These are phyloP conservation scores for Annona squamosa DNA, from an alignment of 164 flowering plant species.

Conservation along the genomic window DNA sequence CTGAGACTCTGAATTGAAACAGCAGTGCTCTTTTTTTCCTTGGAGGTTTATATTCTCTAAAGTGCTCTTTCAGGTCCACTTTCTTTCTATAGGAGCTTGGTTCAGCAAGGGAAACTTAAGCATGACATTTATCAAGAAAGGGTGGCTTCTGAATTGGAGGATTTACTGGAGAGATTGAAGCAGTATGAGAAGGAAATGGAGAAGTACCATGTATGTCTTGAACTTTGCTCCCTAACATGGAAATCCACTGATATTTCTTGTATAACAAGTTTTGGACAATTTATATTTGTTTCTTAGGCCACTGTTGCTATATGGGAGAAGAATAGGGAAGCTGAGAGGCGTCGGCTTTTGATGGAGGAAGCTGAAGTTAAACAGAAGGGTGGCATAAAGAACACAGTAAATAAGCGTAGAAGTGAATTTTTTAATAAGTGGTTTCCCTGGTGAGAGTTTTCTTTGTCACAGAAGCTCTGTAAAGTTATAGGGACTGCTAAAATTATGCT, in stretches of 20 bases:
- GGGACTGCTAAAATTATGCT: background rate
- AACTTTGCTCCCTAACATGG: background rate
- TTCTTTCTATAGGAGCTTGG: constrained; percentile 44
- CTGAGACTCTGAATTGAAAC: background rate
- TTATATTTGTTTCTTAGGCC: constrained; percentile 25
- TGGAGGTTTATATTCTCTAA: background rate
- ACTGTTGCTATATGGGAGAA: constrained; percentile 68
- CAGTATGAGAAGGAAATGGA: constrained; percentile 86
- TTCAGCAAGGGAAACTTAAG: constrained; percentile 67
- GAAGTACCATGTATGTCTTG: constrained; percentile 57
- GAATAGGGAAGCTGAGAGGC: constrained; percentile 57
- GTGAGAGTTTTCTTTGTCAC: constrained; percentile 27
- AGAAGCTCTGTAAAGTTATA: background rate
- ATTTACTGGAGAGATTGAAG: constrained; percentile 64
- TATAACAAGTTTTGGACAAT: background rate
- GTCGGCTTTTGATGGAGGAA: constrained; percentile 67
- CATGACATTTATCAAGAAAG: constrained; percentile 78
- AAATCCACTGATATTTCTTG: background rate
- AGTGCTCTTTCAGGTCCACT: constrained; percentile 43
- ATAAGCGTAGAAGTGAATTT: constrained; percentile 34
- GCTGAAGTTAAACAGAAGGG: constrained; percentile 62
- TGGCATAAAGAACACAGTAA: constrained; percentile 36
- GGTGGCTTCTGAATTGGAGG: constrained; percentile 67
- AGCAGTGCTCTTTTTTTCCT: background rate
- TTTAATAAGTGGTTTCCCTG: constrained; percentile 44